Evolutionary conservation across 306 rosid genomes (phyloP), one percentile per base, ranked within the genome.

Genomic region (Urtica urens): DNA sequence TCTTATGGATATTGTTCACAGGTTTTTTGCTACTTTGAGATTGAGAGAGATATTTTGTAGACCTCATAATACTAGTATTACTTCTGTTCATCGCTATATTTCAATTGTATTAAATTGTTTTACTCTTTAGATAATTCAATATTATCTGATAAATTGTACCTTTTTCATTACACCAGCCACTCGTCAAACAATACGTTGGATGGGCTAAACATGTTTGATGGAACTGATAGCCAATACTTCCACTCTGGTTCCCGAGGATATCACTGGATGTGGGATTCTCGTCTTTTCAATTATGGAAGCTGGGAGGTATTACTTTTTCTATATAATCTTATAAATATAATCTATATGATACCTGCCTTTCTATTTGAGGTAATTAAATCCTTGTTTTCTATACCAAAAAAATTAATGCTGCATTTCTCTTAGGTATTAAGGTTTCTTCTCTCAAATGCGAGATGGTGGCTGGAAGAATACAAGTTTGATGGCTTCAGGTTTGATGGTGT

Each of bases 221-320:
- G 99, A 68, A 85, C 99, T 42, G 96, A 85, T 70, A 14, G 75
- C 63, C 99, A 85, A 49, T 92, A 92, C 60, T 92, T 92, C 74
- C 92, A 92, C 78, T 62, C 95, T 65, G 99, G 99, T 33, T 60
- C 96, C 39, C 94, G 93, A 20, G 99, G 99, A 59, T 78, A 92
- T 76, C 99, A 92, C 63, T 92, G 99, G 99, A 79, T 92, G 93
- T 92, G 99, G 99, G 99, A 92, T 56, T 92, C 99, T 75, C 99
- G 99, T 55, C 92, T 92, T 74, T 92, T 92, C 56, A 92, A 92
- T 67, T 92, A 92, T 66, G 99, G 96, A 79, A 85, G 87, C 73
- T 92, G 99, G 99, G 99, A 92, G 82, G 99, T 92, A 78, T 48
- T 86, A 55, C 57, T 48, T 64, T 57, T 46, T 47, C 17, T 16